Evolutionary conservation across 441 rosid species (phyloP), one percentile per base, ranked within the genome.

Genomic region (Erodium texanum): DNA sequence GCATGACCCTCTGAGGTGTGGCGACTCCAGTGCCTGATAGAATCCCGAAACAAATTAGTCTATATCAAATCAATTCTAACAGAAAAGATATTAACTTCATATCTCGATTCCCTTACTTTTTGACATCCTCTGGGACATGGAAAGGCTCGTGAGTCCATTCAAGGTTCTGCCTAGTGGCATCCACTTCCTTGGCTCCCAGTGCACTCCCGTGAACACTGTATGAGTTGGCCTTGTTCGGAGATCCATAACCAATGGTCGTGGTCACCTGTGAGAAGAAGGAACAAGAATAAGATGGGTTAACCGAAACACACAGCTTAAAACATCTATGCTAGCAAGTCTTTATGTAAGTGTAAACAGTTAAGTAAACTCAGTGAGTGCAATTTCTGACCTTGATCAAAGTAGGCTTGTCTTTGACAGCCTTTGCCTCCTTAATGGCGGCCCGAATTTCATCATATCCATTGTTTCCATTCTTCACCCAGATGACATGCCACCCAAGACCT

Each of bases 391-490:
- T 92, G 71, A 93, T 93, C 87, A 93, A 32, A 65, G 97, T 87
- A 70, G 98, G 98, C 64, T 86, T 92, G 79, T 92, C 97, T 75
- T 58, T 90, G 45, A 90, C 92, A 66, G 92, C 87, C 85, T 90
- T 90, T 18, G 97, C 98, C 82, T 92, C 96, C 83, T 81, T 86
- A 64, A 92, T 89, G 73, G 97, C 98, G 77, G 96, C 96, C 56
- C 98, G 90, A 38, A 93, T 90, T 0, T 93, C 97, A 76, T 93
- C 97, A 72, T 90, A 90, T 10, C 98, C 96, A 64, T 80, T 85
- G 84, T 93, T 90, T 50, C 98, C 97, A 66, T 89, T 90, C 92
- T 90, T 93, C 68, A 93, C 98, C 98, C 94, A 88, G 65, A 93
- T 89, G 73, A 93, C 91, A 74, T 93, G 96, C 97, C 98, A 93